Conservation (phyloP, 2,329 filamentous ascomycete genomes). For the Cercospora sp. region DNA sequence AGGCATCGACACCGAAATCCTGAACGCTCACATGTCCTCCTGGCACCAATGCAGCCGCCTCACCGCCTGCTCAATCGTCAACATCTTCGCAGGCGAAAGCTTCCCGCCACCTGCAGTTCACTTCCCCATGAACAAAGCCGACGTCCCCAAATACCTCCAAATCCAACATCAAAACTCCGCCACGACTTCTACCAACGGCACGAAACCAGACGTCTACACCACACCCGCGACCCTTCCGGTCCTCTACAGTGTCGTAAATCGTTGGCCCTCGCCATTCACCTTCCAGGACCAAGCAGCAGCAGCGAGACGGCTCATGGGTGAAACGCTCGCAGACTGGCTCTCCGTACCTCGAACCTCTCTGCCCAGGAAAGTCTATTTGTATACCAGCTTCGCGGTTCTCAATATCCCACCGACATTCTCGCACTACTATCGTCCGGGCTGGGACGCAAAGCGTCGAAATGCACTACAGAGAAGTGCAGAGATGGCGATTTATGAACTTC, state of each 20-base stretch:
- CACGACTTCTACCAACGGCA: neutral
- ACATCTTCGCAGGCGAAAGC: neutral
- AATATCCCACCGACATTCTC: neutral
- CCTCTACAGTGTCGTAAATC: neutral
- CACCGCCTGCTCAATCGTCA: neutral
- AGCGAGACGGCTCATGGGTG: neutral
- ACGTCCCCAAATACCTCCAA: neutral
- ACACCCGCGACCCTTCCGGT: neutral
- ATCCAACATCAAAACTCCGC: neutral
- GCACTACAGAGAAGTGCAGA: neutral
- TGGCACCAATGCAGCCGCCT: neutral
- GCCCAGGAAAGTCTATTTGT: neutral
- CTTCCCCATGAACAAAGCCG: neutral
- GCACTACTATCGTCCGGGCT: neutral
- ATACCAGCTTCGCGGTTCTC: neutral
- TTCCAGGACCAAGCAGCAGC: neutral
- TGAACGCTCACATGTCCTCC: neutral
- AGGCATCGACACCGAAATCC: neutral
- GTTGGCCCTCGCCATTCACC: neutral
- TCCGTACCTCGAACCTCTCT: neutral
- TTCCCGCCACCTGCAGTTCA: neutral
- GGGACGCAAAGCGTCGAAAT: neutral
- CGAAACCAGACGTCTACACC: neutral
- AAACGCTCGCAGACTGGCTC: neutral
- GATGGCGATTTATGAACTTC: neutral